Percentiles rank a stretch among this genome's conserved stretches.
These are phyloP conservation scores for Inga oerstediana DNA, from an alignment of 306 rosid genomes.

Conservation along the genomic window DNA sequence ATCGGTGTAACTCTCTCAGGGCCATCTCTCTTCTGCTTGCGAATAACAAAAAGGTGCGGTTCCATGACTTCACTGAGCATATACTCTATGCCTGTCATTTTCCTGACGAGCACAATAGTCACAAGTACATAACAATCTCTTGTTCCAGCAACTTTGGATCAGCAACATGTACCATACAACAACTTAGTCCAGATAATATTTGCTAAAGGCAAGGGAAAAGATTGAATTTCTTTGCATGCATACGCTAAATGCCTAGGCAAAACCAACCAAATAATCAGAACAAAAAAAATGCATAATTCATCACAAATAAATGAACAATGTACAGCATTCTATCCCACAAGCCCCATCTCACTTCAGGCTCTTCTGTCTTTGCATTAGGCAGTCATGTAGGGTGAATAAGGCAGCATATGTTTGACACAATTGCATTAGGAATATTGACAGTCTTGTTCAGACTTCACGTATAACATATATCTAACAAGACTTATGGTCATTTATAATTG, in stretches of 20 bases:
- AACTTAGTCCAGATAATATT: background rate
- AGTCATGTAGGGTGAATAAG: background rate
- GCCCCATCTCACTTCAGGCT: background rate
- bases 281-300: background rate
- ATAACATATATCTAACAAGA: background rate
- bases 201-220: background rate
- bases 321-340: constrained; percentile 1
- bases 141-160: constrained; percentile 10
- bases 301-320: background rate
- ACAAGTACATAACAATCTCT: constrained; percentile 16
- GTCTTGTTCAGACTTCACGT: background rate
- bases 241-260: background rate
- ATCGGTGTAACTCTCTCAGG: constrained; percentile 87
- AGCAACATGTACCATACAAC: constrained; percentile 2
- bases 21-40: constrained; percentile 89
- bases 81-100: constrained; percentile 80
- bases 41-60: constrained; percentile 78
- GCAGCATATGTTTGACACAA: constrained; percentile 1
- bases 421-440: background rate
- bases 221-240: background rate
- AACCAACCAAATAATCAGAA: constrained; percentile 9
- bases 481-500: background rate
- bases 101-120: constrained; percentile 45
- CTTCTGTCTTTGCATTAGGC: background rate
- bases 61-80: constrained; percentile 80